Base-by-base conservation (phyloP, 2,329 filamentous ascomycete species). In the Aspergillus sojae region DNA sequence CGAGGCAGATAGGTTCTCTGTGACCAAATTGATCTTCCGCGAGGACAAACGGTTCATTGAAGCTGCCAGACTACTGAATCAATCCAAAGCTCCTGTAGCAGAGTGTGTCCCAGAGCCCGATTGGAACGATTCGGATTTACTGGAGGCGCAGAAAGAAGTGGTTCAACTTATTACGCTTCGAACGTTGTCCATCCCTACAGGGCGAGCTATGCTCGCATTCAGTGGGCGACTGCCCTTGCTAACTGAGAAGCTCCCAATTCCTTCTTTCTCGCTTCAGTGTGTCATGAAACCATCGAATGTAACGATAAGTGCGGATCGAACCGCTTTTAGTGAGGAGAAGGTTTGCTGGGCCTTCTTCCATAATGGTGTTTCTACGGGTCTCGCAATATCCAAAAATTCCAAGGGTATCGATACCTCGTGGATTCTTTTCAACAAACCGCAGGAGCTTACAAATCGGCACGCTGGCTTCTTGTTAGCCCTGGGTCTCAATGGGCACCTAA, bases 331-430 rank as follows among this genome's bases (percentile, higher is more conserved):
- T 0, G 95, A 99, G 79, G 95, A 99, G 71, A 98, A 96, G 77
- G 93, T 97, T 46, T 94, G 93, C 74, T 99, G 95, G 95, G 94
- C 94, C 0, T 99, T 97, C 79, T 99, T 99, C 79, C 95, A 99
- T 75, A 93, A 96, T 63, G 95, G 95, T 7, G 94, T 96, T 34
- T 91, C 94, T n/a, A 92, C 92, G 28, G 95, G 95, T 3, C 81
- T 99, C 30, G 92, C 93, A 62, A 96, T 99, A 58, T 97, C 95
- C 6, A 90, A 89, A 14, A 86, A 92, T 61, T 94, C 94, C 4
- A 93, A 93, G 72, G 94, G 94, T 4, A 98, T 99, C 66, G 95
- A 99, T 74, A 97, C 94, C 0, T 98, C 94, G 0, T 99, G 96
- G 96, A 97, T 99, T 69, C 85, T 97, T 39, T 99, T 96, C 84